Conservation (phyloP, 257 asterid species). For the Ilex asprella region DNA sequence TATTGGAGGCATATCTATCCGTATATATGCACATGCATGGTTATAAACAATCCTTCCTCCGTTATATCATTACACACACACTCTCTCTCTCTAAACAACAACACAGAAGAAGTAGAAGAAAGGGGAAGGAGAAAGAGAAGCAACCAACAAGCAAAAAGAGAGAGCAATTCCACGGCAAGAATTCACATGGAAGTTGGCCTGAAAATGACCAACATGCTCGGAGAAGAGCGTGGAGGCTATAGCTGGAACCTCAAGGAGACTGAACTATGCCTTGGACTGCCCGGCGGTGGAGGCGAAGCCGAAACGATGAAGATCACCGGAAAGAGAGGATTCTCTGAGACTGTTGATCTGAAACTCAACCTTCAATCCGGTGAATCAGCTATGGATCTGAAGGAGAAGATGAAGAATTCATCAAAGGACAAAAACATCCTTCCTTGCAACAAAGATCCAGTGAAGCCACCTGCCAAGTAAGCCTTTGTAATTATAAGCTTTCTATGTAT, state of each 20-base stretch:
- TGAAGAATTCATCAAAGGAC: slow-evolving; percentile 27
- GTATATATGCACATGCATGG: slow-evolving; percentile 9
- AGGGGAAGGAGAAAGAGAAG: not conserved
- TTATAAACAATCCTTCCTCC: slow-evolving; percentile 32
- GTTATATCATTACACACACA: slow-evolving; percentile 21
- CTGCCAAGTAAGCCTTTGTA: slow-evolving; percentile 35
- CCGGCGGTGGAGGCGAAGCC: slow-evolving; percentile 18
- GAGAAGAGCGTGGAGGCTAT: slow-evolving; percentile 4
- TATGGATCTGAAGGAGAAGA: slow-evolving; percentile 37
- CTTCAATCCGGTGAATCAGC: slow-evolving; percentile 28
- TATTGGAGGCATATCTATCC: too few relatives aligned
- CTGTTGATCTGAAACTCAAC: slow-evolving; percentile 47
- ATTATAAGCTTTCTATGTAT: too few relatives aligned
- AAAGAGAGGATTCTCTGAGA: slow-evolving; percentile 45
- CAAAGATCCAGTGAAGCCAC: slow-evolving; percentile 41
- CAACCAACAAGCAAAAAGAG: not conserved
- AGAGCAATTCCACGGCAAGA: not conserved
- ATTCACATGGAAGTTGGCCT: slow-evolving; percentile 20
- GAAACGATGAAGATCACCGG: slow-evolving; percentile 29
- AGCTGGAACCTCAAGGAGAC: slow-evolving; percentile 35
- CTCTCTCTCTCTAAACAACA: slow-evolving; percentile 3
- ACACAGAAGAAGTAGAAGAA: not conserved
- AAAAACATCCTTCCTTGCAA: not conserved
- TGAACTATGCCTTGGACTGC: slow-evolving; percentile 48
- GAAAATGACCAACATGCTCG: slow-evolving; percentile 18